Evolutionary conservation across 495 filamentous ascomycete species (phyloP), one percentile per base, ranked within the genome.

Genomic region (Neurospora sp.): DNA sequence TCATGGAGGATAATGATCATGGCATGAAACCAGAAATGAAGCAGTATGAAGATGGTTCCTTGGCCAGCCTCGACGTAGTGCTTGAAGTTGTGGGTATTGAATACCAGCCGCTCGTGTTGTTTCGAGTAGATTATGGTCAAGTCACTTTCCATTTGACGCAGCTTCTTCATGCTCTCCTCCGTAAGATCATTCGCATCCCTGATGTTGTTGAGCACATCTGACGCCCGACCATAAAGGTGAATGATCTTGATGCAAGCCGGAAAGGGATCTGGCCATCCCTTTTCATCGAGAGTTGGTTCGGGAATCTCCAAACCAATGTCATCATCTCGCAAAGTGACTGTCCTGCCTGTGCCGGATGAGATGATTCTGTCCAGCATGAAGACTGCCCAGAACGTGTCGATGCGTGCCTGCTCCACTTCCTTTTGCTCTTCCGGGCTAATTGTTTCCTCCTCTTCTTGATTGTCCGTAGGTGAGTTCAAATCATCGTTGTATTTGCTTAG

Each of bases 1-100:
- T 93, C 92, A 77, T 96, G 92, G 11, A 96, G 85, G 10, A 96
- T 85, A 41, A 94, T 92, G 71, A 96, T 94, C 48, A 95, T 81
- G 0, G 93, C 92, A 76, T 96, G 93, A 76, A 95, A 95, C 93
- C 93, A 96, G 78, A 95, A 93, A 78, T 96, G 93, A 39, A 95
- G 84, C n/a, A 96, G 85, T 70, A 94, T 91, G 73, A 95, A 96
- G 68, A 92, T 94, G 12, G 92, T 92, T 38, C 92, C 91, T 74
- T 94, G 91, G 46, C 91, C 89, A 39, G 87, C 87, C 77, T 90
- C 91, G 16, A 92, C 90, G 76, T 95, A 94, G 27, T 89, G 85
- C 74, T 89, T 89, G 75, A 94, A 94, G 79, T 94, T 94, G 69
- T 86, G 83, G 18, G 90, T 91, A 78, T 92, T 92, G 82, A 96